Conservation (phyloP, 2,329 filamentous ascomycete species). For the Fusarium siculi region DNA sequence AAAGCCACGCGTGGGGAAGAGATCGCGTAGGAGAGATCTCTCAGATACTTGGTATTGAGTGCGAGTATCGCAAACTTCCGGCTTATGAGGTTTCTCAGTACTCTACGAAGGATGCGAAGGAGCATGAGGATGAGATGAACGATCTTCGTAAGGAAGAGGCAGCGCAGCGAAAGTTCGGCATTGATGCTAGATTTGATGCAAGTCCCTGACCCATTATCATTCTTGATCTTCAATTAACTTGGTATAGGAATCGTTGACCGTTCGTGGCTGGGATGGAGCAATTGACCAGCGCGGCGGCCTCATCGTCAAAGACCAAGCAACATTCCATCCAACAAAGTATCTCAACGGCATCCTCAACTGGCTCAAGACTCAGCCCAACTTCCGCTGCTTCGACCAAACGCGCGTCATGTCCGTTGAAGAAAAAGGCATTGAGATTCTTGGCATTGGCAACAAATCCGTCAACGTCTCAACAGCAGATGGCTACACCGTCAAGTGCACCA, state of each 20-base stretch:
- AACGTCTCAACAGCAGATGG: conserved; percentile 58
- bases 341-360: conserved; percentile 62
- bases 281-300: conserved; percentile 62
- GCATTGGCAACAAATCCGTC: conserved; percentile 52
- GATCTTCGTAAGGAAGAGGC: conserved; percentile 23
- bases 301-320: conserved; percentile 59
- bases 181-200: conserved; percentile 25
- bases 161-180: conserved; percentile 19
- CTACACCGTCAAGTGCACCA: conserved; percentile 57
- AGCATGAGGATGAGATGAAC: conserved; percentile 50
- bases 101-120: conserved; percentile 50
- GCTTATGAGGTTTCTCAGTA: conserved; percentile 64
- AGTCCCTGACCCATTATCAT: not conserved
- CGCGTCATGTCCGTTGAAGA: conserved; percentile 60
- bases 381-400: conserved; percentile 63
- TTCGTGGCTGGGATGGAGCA: conserved; percentile 63
- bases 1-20: conserved; percentile 66
- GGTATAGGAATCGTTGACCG: conserved; percentile 50
- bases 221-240: too few species aligned
- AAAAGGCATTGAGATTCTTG: conserved; percentile 48
- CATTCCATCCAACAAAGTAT: conserved; percentile 68
- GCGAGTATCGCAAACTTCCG: conserved; percentile 63
- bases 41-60: conserved; percentile 61
- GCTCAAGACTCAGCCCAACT: conserved; percentile 62
- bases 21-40: conserved; percentile 62